Base-by-base conservation (phyloP, 805 yeast genomes). In the Lipomyces orientalis region DNA sequence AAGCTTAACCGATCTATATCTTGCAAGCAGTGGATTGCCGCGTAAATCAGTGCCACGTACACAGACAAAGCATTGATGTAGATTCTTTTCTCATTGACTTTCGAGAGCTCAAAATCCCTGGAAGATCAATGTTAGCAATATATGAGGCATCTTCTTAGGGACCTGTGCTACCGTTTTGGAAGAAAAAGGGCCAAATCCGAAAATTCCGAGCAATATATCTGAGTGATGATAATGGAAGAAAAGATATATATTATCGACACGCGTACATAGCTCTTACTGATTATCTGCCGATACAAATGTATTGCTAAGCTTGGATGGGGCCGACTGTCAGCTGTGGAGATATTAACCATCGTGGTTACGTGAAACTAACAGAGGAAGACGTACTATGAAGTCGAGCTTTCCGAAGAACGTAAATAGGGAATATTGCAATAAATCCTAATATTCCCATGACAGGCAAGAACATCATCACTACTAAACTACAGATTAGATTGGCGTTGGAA, bases 361-460 rank as follows among this genome's bases (percentile, higher is more conserved):
- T n/a, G 4, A 12, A 3, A 7, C 33, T 1, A 37, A 54, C 7
- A 19, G 29, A n/a, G 52, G 51, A 2, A 33, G 10, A 54, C 65
- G n/a, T 67, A 70, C 73, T 64, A 43, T 64, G 71, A 14, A 73
- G 59, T 49, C 71, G 64, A 19, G 76, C 72, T 52, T 73, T 73
- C 29, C 75, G 69, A n/a, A 69, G 43, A 9, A 73, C 51, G 33
- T 63, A 70, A 4, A 73, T 25, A 14, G 67, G 56, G 39, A 73
- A 70, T 25, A 71, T 35, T 1, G 71, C 49, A 4, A 46, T 34
- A 16, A 60, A 39, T 9, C 71, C 34, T 3, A 39, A 31, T 10
- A 51, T 4, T 9, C 73, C 58, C 19, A 52, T 10, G 55, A 66
- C 6, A 33, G 75, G 66, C 54, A 61, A 4, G n/a, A 66, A 25